Conservation (phyloP, 257 asterid species). For the Lycium ferocissimum region DNA sequence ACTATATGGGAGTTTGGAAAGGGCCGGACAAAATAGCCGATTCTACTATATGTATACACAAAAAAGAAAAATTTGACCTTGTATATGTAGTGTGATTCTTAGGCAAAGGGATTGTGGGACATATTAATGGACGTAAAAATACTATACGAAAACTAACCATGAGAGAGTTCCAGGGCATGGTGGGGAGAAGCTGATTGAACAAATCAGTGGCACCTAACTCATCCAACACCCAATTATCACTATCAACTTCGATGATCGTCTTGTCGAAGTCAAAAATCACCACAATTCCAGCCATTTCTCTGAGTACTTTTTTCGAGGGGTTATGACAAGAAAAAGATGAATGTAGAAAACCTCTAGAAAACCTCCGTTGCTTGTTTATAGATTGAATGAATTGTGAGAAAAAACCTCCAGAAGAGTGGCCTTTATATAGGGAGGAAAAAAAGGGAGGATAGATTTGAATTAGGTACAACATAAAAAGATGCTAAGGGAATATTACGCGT, state of each 20-base stretch:
- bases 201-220: constrained; percentile 38
- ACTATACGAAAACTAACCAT: constrained; percentile 32
- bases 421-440: constrained; percentile 20
- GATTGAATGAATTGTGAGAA: not conserved
- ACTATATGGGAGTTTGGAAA: not conserved
- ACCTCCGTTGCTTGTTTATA: not conserved
- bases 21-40: too few species aligned
- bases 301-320: not conserved
- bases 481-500: constrained; percentile 59
- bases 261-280: constrained; percentile 47
- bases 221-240: constrained; percentile 48
- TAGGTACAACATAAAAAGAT: constrained; percentile 32
- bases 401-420: not conserved
- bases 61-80: too few species aligned
- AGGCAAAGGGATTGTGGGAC: too few species aligned
- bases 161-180: constrained; percentile 50
- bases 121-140: too few species aligned
- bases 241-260: constrained; percentile 48
- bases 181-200: constrained; percentile 43
- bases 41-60: too few species aligned
- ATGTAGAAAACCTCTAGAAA: not conserved
- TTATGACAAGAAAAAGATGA: not conserved
- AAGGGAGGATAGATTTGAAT: constrained; percentile 30
- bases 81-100: too few species aligned
- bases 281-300: constrained; percentile 35